Evolutionary conservation across 257 asterid genomes (phyloP).

Genomic region (Nicotiana tomentosiformis): DNA sequence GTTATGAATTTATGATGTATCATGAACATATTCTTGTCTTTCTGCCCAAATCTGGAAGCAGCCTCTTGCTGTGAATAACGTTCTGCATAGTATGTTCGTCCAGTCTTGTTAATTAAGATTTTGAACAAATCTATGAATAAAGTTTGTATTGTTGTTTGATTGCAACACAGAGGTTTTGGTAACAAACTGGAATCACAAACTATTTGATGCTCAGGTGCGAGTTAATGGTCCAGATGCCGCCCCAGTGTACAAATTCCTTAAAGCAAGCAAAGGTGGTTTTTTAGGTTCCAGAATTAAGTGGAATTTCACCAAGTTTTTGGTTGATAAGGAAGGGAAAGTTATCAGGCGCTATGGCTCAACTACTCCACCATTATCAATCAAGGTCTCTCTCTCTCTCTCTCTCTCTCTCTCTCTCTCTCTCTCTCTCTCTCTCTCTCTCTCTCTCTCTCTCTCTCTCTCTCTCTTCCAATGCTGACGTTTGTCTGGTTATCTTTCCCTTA

Average conservation of each 20-base stretch:
- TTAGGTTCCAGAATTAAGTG: slow-evolving; percentile 73
- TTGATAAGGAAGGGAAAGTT: slow-evolving; percentile 77
- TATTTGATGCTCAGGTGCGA: slow-evolving; percentile 40
- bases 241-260: slow-evolving; percentile 72
- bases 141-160: neutral
- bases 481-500: neutral
- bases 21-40: neutral
- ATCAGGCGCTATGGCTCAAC: slow-evolving; percentile 58
- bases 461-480: neutral
- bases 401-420: slow-evolving; percentile 16
- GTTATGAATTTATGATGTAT: neutral
- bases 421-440: slow-evolving; percentile 25
- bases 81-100: neutral
- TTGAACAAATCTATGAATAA: neutral
- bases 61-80: neutral
- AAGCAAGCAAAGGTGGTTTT: slow-evolving; percentile 55
- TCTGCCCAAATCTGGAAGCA: neutral
- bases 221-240: slow-evolving; percentile 73
- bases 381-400: slow-evolving; percentile 35
- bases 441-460: slow-evolving; percentile 8
- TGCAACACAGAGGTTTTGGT: neutral
- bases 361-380: slow-evolving; percentile 61
- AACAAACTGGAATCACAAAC: neutral
- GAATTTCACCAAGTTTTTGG: slow-evolving; percentile 92
- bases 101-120: neutral